These are phyloP conservation scores for Cornus florida DNA, from an alignment of 148 eudicot genomes.

Conservation along the genomic window DNA sequence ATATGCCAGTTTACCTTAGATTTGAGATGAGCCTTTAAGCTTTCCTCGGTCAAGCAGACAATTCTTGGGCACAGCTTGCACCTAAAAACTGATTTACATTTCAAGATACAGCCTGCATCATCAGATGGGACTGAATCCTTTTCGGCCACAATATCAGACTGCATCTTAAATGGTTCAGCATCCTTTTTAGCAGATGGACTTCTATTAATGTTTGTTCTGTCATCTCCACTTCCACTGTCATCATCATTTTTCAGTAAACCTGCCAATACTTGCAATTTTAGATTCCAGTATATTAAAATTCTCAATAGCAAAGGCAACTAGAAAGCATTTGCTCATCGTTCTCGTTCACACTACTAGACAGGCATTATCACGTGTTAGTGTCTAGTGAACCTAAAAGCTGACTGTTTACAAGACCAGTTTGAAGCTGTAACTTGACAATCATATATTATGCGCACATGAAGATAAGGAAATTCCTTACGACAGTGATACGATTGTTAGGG, in stretches of 20 bases:
- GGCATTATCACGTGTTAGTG: not conserved
- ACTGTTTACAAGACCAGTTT: not conserved
- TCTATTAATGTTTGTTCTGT: conserved; percentile 15
- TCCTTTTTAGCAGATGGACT: conserved; percentile 20
- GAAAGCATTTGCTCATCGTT: not conserved
- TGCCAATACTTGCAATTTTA: conserved; percentile 17
- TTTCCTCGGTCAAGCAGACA: conserved; percentile 84
- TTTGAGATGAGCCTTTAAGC: conserved; percentile 64
- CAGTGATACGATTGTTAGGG: not conserved
- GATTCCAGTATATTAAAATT: not conserved
- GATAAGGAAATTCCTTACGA: too few species aligned
- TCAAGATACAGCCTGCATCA: conserved; percentile 49
- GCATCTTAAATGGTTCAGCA: conserved; percentile 11
- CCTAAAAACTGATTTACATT: conserved; percentile 78
- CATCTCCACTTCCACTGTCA: conserved; percentile 38
- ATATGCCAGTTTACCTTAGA: conserved; percentile 55
- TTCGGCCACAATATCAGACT: conserved; percentile 16
- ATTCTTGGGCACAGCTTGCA: conserved; percentile 92
- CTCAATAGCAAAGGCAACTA: not conserved
- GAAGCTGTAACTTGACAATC: not conserved
- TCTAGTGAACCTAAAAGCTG: not conserved
- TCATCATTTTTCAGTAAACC: conserved; percentile 51
- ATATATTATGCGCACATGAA: not conserved
- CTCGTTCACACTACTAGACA: not conserved
- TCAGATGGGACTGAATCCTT: conserved; percentile 34